Evolutionary conservation across 1,139 yeast species (phyloP).

Genomic region (Blastobotrys elegans): DNA sequence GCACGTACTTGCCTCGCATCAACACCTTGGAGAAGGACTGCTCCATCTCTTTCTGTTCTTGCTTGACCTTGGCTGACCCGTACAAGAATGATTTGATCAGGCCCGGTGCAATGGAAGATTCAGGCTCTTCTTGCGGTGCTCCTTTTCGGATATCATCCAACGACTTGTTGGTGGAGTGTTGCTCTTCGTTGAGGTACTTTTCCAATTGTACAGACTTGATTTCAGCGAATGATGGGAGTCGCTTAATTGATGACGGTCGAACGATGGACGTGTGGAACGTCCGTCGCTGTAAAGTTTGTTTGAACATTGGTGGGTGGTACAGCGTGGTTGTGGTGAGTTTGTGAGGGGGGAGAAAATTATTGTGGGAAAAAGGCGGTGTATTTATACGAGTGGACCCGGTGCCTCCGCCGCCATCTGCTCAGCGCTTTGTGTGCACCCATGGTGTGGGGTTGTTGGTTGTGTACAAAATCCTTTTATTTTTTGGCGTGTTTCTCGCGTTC

Average conservation of each 20-base stretch:
- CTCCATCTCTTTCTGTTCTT: conserved; percentile 35
- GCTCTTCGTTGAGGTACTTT: conserved; percentile 28
- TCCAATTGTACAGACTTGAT: conserved; percentile 32
- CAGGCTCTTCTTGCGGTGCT: conserved; percentile 3
- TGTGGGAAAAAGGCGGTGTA: background rate
- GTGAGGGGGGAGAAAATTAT: background rate
- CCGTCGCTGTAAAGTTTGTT: background rate
- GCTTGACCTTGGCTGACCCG: conserved; percentile 35
- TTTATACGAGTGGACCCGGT: too few relatives aligned
- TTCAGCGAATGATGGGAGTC: conserved; percentile 36
- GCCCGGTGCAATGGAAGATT: conserved; percentile 20
- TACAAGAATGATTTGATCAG: conserved; percentile 37
- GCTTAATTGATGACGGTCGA: conserved; percentile 15
- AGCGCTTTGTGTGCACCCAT: background rate
- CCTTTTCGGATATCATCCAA: conserved; percentile 21
- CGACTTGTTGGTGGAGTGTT: conserved; percentile 15
- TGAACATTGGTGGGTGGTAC: background rate
- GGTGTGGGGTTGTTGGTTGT: background rate
- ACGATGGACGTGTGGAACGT: background rate
- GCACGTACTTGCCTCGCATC: conserved; percentile 41
- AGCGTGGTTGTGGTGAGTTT: background rate
- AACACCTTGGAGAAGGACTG: conserved; percentile 35
- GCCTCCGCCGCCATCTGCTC: too few relatives aligned
- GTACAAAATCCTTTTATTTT: background rate
- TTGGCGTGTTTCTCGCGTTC: too few relatives aligned